Base-by-base conservation (phyloP, 768 basidiomycete species). In the Dioszegia aurantiaca region DNA sequence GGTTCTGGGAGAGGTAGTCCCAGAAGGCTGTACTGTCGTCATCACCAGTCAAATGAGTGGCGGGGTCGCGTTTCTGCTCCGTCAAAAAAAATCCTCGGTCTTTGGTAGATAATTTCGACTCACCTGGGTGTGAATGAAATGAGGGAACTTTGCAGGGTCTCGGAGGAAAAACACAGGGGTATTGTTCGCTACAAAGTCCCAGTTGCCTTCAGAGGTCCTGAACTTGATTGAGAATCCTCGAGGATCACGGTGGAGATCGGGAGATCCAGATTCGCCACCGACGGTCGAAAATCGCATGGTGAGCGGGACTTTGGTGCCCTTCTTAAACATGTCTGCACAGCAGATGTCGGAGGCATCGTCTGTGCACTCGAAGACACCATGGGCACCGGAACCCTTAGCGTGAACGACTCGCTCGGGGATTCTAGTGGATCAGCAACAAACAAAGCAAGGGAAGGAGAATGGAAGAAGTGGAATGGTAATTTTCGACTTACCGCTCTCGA, bases 21-120 rank as follows among this genome's bases (percentile, higher is more conserved):
- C 65, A 75, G 74, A 71, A 92, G 82, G 83, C 84, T 75, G 69
- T 73, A 16, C 65, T 64, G 49, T 70, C 68, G 57, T 91, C 88
- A 45, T 86, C 73, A 79, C 90, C 90, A 77, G 88, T 90, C 67
- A 93, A 77, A 78, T 97, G 89, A 8, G 91, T 93, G 73, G 90
- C 88, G 16, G 93, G 93, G 76, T 84, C 87, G 84, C 69, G 64
- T 71, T 77, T 80, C 70, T 33, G 8, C 14, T 6, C 14, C 8
- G 14, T 33, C 33, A 6, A 6, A 33, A 14, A 6, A 33, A 33
- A n/a, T n/a, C n/a, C n/a, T n/a, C n/a, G n/a, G n/a, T 33, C 33
- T 33, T 33, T 33, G 33, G 6, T 33, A n/a, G n/a, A n/a, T n/a
- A n/a, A n/a, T 33, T 33, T 33, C 14, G 33, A 33, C 33, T 6